A percentile compares a stretch with the other conserved stretches of the same genome.
phyloP scores from a whole-genome alignment of 2,329 filamentous ascomycete species.

The Chaetomium sp. region DNA sequence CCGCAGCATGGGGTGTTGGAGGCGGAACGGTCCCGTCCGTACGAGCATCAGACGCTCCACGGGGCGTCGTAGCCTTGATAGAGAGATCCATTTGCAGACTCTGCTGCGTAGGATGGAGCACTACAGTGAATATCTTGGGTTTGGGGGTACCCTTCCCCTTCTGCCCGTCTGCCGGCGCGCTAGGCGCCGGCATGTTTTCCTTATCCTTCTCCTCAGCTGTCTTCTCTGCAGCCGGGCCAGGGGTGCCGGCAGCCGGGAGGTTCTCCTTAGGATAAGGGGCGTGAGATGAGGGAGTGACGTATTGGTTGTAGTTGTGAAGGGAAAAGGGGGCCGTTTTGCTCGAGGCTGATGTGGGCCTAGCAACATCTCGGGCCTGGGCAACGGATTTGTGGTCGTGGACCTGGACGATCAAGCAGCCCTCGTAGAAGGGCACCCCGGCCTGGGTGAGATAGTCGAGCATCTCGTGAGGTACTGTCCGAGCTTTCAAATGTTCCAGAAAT shows the following conservation, averaged over 20 bases:
- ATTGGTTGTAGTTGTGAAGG: slow-evolving; percentile 89
- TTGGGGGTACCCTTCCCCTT: slow-evolving; percentile 54
- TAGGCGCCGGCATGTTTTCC: slow-evolving; percentile 59
- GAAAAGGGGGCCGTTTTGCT: slow-evolving; percentile 72
- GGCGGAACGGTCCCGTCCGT: slow-evolving; percentile 57
- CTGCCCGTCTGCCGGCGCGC: slow-evolving; percentile 49
- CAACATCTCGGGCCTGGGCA: slow-evolving; percentile 61
- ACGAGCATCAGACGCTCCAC: slow-evolving; percentile 45
- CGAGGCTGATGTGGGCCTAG: slow-evolving; percentile 56
- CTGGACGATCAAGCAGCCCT: slow-evolving; percentile 92
- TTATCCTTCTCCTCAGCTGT: slow-evolving; percentile 53
- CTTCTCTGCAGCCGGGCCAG: slow-evolving; percentile 38
- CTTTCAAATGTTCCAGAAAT: slow-evolving; percentile 74
- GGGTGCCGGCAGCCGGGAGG: slow-evolving; percentile 34
- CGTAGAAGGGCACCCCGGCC: slow-evolving; percentile 79
- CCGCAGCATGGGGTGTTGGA: slow-evolving; percentile 63
- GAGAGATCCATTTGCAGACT: slow-evolving; percentile 75
- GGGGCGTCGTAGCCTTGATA: slow-evolving; percentile 73
- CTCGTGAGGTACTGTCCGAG: slow-evolving; percentile 83
- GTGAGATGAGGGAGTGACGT: slow-evolving; percentile 85
- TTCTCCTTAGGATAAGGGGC: slow-evolving; percentile 69
- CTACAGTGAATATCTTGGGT: slow-evolving; percentile 71
- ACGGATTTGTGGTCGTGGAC: slow-evolving; percentile 82
- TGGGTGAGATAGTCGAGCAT: slow-evolving; percentile 77
- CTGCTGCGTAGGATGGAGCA: slow-evolving; percentile 80